Base-by-base conservation (phyloP, 305 asterid genomes). In the Solanum chacoense region DNA sequence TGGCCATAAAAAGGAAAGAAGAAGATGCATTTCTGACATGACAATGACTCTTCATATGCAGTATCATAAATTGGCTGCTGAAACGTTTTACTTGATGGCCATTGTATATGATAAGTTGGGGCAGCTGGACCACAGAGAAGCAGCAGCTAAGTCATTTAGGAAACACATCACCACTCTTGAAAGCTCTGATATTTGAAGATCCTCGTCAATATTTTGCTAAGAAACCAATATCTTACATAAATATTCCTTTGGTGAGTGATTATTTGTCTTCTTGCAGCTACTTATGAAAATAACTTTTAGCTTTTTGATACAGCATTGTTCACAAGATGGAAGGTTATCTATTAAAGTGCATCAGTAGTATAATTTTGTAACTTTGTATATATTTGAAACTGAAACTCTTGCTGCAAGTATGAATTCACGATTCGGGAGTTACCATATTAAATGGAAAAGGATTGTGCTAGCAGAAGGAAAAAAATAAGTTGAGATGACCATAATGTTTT, bases 1-100 rank as follows among this genome's bases (percentile, higher is more conserved):
- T 18, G 1, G 16, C 8, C 32, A 12, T 3, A 36, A 22, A 36
- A 36, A 77, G 28, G 16, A n/a, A 77, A 6, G 45, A 75, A 88
- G 69, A 75, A 37, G 22, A 89, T 45, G 32, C 24, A 26, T 83
- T 81, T 83, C 73, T 83, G 72, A 81, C 29, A 9, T 50, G 31
- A 18, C 86, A 83, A 75, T 79, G 90, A 28, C 45, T 72, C 87
- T 34, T 79, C 81, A 65, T 69, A 24, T 72, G 65, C 97, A 97
- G 99, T 94, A 94, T 91, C 98, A 96, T 79, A 98, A 96, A 90
- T 88, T 97, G 91, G 99, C 99, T 45, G 92, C 98, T 6, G 99
- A 97, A 92, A 94, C 97, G 63, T 95, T 91, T 92, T 95, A 96
- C 95, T 92, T 97, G 96, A 89, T 94, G 97, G 99, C 99, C 38